Evolutionary conservation across 1,284 basidiomycete genomes (phyloP), one percentile per base, ranked within the genome.

Genomic region (Ustilago tritici): DNA sequence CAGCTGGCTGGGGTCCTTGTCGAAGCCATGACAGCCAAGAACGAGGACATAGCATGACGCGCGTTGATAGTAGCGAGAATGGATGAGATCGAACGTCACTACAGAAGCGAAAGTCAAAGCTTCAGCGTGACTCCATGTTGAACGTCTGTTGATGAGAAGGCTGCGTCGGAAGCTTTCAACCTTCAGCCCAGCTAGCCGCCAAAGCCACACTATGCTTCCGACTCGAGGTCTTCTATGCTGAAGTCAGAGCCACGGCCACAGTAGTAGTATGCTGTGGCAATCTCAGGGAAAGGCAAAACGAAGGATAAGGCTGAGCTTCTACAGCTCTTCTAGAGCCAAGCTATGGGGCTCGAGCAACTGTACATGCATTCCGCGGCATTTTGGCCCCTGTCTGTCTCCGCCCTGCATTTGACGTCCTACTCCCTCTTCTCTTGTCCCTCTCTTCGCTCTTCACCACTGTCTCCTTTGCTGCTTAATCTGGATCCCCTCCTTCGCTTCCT

Each of bases 331-430:
- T 19, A 32, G n/a, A 46, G 40, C 56, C 47, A 54, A 59, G 63
- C 47, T 36, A 19, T 31, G 17, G 54, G 59, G 55, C 61, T 64
- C 60, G 50, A 63, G 70, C 61, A 31, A 9, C 28, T 14, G 17
- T 64, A 61, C 70, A 73, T 73, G 65, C 65, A 73, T 19, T 55
- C 61, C 65, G 61, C 70, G 65, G 68, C 70, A 73, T 68, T 73
- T 73, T 68, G 70, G 61, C 70, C 70, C 70, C 70, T 73, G 70
- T 73, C 70, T 41, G 63, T 35, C 61, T 68, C 55, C 61, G 65
- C 70, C 55, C 61, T 63, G 70, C 70, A 64, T 52, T 56, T 50
- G 19, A 49, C 60, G 66, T 36, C 43, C 50, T 52, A 17, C 31
- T 41, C 56, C 54, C 35, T 19, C 52, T 19, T 56, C 43, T 10